Percentiles rank a stretch among this genome's conserved stretches.
Conservation (phyloP, 1,284 basidiomycete genomes). For the Leucoagaricus sp. region DNA sequence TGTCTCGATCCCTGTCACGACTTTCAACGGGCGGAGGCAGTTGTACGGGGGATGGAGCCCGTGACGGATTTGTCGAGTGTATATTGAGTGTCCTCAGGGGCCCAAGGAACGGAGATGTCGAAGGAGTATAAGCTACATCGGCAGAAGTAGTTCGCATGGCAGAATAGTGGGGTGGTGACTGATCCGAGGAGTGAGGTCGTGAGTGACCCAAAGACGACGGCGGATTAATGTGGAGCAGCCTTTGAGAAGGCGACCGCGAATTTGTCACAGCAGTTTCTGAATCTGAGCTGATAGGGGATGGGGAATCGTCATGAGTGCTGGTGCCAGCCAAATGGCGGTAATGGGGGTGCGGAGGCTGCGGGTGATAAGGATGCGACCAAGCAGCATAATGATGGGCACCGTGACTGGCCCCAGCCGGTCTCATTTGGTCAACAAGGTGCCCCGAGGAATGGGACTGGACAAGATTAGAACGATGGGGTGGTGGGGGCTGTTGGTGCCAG, state of each 20-base stretch:
- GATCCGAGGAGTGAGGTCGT: slow-evolving; percentile 25
- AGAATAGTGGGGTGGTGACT: slow-evolving; percentile 34
- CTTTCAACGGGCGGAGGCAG: slow-evolving; percentile 49
- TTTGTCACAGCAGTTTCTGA: slow-evolving; percentile 46
- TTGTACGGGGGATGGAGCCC: slow-evolving; percentile 67
- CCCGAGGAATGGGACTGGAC: slow-evolving; percentile 45
- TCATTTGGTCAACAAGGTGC: slow-evolving; percentile 40
- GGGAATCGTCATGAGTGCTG: slow-evolving; percentile 53
- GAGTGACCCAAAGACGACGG: slow-evolving; percentile 17
- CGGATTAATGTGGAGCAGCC: slow-evolving; percentile 35
- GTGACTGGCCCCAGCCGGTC: slow-evolving; percentile 25
- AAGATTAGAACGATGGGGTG: slow-evolving; percentile 21
- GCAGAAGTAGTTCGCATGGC: slow-evolving; percentile 27
- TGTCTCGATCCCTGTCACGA: slow-evolving; percentile 11
- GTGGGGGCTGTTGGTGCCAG: slow-evolving; percentile 44
- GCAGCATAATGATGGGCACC: slow-evolving; percentile 32
- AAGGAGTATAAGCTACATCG: slow-evolving; percentile 51
- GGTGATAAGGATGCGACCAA: slow-evolving; percentile 43
- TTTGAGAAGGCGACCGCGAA: slow-evolving; percentile 28
- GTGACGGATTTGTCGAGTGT: slow-evolving; percentile 63
- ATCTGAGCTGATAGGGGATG: slow-evolving; percentile 70
- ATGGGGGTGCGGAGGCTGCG: slow-evolving; percentile 26
- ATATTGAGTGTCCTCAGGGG: slow-evolving; percentile 77
- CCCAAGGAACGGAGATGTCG: slow-evolving; percentile 84
- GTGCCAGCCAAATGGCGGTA: slow-evolving; percentile 36